These are phyloP conservation scores for Diutina siamensis DNA, from an alignment of 1,139 yeast genomes.

Conservation along the genomic window DNA sequence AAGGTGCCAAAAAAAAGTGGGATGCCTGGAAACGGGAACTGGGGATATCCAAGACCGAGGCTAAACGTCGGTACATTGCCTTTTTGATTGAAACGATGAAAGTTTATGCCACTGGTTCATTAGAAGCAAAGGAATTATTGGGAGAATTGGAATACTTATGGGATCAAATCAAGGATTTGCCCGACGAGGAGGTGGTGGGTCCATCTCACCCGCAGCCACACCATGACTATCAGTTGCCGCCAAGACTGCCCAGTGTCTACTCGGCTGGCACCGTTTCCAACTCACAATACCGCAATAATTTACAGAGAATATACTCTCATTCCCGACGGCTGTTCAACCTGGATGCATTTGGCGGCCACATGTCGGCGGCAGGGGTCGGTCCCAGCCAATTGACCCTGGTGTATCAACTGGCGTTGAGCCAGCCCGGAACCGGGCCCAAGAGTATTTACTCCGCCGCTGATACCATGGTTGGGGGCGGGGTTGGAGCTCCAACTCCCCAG, in stretches of 20 bases:
- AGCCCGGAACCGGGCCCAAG: background rate
- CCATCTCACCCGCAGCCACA: slow-evolving; percentile 3
- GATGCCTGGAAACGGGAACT: slow-evolving; percentile 77
- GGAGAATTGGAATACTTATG: slow-evolving; percentile 59
- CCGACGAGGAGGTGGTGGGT: slow-evolving; percentile 12
- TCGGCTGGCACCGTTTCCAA: slow-evolving; percentile 15
- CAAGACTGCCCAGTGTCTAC: background rate
- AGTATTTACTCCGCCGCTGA: background rate
- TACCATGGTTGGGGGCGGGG: background rate
- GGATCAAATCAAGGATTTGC: slow-evolving; percentile 58
- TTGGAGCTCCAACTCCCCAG: background rate
- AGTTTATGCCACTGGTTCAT: slow-evolving; percentile 55
- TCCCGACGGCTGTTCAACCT: slow-evolving; percentile 19
- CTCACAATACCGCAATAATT: slow-evolving; percentile 23
- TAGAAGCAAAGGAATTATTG: slow-evolving; percentile 56
- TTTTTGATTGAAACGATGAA: slow-evolving; percentile 65
- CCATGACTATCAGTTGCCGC: slow-evolving; percentile 5
- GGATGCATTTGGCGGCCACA: background rate
- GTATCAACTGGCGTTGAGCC: background rate
- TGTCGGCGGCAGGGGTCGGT: too few relatives aligned
- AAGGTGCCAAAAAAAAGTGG: slow-evolving; percentile 65
- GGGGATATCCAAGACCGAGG: slow-evolving; percentile 61
- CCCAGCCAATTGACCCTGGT: too few relatives aligned
- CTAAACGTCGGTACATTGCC: slow-evolving; percentile 59
- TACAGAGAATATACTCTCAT: slow-evolving; percentile 35